These are phyloP conservation scores for Aspergillus niger DNA, from an alignment of 2,329 filamentous ascomycete species.

Conservation along the genomic window DNA sequence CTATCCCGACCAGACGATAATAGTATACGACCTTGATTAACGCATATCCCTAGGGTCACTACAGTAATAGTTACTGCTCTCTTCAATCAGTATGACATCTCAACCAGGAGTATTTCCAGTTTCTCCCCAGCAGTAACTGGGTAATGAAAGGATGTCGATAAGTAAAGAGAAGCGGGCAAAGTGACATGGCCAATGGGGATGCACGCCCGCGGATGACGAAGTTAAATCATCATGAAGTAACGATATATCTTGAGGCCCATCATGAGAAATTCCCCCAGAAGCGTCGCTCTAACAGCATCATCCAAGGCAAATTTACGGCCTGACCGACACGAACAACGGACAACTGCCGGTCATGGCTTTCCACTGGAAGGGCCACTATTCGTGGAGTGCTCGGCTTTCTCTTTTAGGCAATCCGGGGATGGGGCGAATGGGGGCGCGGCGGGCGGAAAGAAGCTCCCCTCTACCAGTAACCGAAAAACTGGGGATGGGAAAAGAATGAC, in stretches of 20 bases:
- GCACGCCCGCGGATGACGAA: neutral
- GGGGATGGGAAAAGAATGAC: neutral
- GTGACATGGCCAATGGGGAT: neutral
- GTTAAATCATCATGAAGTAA: slow-evolving; percentile 11
- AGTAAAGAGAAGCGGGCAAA: neutral
- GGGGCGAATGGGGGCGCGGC: slow-evolving; percentile 15
- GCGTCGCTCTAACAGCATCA: neutral
- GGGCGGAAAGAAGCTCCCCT: slow-evolving; percentile 12
- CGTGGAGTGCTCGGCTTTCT: slow-evolving; percentile 15
- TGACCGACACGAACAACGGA: neutral
- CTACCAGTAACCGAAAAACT: neutral
- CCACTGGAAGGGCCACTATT: neutral
- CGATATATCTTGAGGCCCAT: neutral
- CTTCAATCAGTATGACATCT: neutral
- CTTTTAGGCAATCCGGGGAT: slow-evolving; percentile 18
- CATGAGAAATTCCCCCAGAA: neutral
- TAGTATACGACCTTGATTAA: neutral
- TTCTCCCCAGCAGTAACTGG: neutral
- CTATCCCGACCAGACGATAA: neutral
- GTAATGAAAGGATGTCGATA: neutral
- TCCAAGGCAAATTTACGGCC: neutral
- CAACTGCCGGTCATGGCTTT: neutral
- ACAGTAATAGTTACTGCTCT: neutral
- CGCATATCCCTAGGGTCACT: neutral
- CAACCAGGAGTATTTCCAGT: neutral